Conservation (phyloP, 371 early-diverging fungal species). For the Mortierella sp. region DNA sequence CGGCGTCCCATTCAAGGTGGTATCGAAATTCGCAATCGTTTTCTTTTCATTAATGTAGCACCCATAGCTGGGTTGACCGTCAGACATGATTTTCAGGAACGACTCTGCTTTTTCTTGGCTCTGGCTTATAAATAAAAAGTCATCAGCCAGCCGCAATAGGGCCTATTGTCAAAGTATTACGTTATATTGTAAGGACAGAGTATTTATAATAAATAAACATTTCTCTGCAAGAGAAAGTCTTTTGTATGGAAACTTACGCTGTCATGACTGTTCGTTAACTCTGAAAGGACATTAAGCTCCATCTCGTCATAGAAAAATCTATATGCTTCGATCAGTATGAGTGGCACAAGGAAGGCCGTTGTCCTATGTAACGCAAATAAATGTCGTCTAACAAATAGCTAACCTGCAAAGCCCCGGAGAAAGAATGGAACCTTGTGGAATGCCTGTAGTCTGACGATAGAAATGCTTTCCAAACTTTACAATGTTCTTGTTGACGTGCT, state of each 20-base stretch:
- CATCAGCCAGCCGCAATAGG: conserved; percentile 84
- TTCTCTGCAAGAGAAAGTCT: background rate
- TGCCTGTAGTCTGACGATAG: conserved; percentile 80
- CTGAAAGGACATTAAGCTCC: conserved; percentile 65
- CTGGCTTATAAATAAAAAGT: conserved; percentile 82
- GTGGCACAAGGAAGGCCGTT: background rate
- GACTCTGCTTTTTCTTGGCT: conserved; percentile 56
- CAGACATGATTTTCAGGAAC: conserved; percentile 67
- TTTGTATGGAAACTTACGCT: conserved; percentile 17
- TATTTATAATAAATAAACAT: background rate
- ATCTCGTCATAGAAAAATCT: conserved; percentile 82
- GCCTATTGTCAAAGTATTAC: conserved; percentile 52
- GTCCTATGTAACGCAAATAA: background rate
- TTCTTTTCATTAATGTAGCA: conserved; percentile 71
- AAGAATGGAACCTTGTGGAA: conserved; percentile 91
- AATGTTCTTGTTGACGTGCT: conserved; percentile 73
- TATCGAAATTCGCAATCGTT: conserved; percentile 76
- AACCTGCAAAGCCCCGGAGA: conserved; percentile 89
- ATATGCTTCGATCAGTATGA: background rate
- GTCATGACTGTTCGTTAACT: conserved; percentile 36
- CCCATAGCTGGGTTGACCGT: conserved; percentile 70
- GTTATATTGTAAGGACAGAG: too few species aligned
- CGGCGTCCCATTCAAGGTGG: conserved; percentile 46
- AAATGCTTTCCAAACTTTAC: conserved; percentile 69
- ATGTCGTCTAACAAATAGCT: conserved; percentile 1